Base-by-base conservation (phyloP, 2,329 filamentous ascomycete species). In the Aspergillus phoenicis region DNA sequence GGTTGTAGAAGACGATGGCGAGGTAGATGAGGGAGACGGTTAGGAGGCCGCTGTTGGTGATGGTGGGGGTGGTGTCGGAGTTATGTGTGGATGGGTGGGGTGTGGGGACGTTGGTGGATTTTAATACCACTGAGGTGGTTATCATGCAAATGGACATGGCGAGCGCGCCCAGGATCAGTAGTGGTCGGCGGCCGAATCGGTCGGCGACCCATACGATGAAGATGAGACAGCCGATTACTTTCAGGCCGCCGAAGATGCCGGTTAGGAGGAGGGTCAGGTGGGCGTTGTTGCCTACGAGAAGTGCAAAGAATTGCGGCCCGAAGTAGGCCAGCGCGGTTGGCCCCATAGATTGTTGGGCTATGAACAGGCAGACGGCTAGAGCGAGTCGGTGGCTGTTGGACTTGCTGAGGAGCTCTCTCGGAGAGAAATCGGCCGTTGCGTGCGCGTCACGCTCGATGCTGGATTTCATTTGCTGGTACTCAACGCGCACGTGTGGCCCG, bases 161-260 rank as follows among this genome's bases (percentile, higher is more conserved):
- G 2, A 76, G 68, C 8, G 80, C 80, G 4, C 84, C 84, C 5
- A 71, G 65, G 52, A 83, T 78, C 63, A 85, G 79, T 51, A 85
- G 78, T 2, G 73, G 81, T 10, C 83, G 79, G 6, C 84, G 80
- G 24, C 84, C 84, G 52, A 84, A 77, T 2, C 75, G 77, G 59
- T 85, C 83, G 0, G 82, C 80, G 43, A 85, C 74, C 61, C 82
- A 81, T n/a, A 84, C 62, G n/a, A 85, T 80, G 57, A 85, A 85
- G 17, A 78, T 58, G 0, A 78, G 73, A 58, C 83, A 85, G 10
- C 82, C 80, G 4, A 76, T 67, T 13, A 85, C 82, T 65, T 85
- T 85, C 61, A 85, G 74, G 2, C 80, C 81, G 11, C 83, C 83
- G 64, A 85, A 85, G 57, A 85, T 81, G 3, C 80, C 83, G 0